These are phyloP conservation scores for Cochlearia excelsa DNA, from an alignment of 345 rosid species.

Conservation along the genomic window DNA sequence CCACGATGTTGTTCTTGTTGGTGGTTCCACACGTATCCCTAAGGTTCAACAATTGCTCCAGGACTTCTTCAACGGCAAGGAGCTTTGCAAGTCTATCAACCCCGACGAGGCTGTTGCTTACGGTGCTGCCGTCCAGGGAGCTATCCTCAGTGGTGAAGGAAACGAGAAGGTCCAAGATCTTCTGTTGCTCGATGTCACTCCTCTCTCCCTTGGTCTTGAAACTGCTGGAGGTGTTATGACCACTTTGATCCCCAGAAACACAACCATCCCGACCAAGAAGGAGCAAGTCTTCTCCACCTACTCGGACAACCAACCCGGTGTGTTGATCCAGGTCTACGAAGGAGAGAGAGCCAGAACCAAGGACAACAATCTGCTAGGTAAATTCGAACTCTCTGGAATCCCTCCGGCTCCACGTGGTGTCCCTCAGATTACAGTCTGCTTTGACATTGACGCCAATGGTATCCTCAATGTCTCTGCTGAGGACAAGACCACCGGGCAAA, in stretches of 20 bases:
- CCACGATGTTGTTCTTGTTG: slow-evolving; percentile 72
- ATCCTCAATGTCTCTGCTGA: slow-evolving; percentile 80
- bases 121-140: slow-evolving; percentile 87
- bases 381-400: slow-evolving; percentile 73
- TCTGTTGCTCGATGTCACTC: slow-evolving; percentile 65
- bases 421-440: slow-evolving; percentile 8
- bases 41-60: slow-evolving; percentile 74
- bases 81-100: slow-evolving; percentile 78
- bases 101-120: slow-evolving; percentile 85
- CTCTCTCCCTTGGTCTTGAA: slow-evolving; percentile 71
- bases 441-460: slow-evolving; percentile 35
- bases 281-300: slow-evolving; percentile 46
- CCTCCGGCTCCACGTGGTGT: slow-evolving; percentile 84
- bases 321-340: slow-evolving; percentile 75
- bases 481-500: slow-evolving; percentile 76
- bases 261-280: slow-evolving; percentile 60
- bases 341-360: slow-evolving; percentile 78
- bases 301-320: slow-evolving; percentile 78
- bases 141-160: slow-evolving; percentile 75
- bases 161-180: slow-evolving; percentile 90
- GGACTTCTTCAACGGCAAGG: slow-evolving; percentile 78
- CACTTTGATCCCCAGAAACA: slow-evolving; percentile 69
- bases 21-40: slow-evolving; percentile 80
- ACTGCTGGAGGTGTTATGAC: slow-evolving; percentile 86
- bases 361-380: slow-evolving; percentile 78